phyloP scores from a whole-genome alignment of 257 asterid genomes.

The Solanum virginianum region DNA sequence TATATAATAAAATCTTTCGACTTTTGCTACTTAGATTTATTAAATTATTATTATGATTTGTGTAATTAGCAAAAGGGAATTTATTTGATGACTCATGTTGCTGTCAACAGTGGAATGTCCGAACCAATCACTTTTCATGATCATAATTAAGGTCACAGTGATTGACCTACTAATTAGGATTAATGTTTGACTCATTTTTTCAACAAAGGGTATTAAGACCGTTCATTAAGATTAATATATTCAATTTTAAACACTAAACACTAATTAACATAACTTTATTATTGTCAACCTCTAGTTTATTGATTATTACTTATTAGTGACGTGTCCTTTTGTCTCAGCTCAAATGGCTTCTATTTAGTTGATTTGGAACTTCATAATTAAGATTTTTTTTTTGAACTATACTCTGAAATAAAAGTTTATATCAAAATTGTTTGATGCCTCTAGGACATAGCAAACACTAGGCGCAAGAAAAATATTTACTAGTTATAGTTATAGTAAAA shows the following conservation, averaged over 20 bases:
- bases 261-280: neutral
- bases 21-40: too few species aligned
- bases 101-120: constrained; percentile 35
- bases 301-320: neutral
- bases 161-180: constrained; percentile 18
- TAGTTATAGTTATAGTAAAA: neutral
- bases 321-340: neutral
- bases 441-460: neutral
- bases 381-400: neutral
- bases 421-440: neutral
- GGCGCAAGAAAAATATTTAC: neutral
- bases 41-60: neutral
- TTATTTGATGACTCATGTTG: constrained; percentile 9
- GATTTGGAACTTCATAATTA: neutral
- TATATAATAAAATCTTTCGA: too few species aligned
- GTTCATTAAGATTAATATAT: neutral
- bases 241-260: neutral
- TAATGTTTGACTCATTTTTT: constrained; percentile 32
- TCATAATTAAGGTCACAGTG: constrained; percentile 29
- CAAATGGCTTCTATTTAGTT: neutral
- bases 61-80: neutral
- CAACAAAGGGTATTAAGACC: neutral
- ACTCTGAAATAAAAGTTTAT: neutral
- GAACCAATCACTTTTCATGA: constrained; percentile 28
- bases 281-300: neutral